These are phyloP conservation scores for Fusarium armeniacum DNA, from an alignment of 2,329 filamentous ascomycete species.

Conservation along the genomic window DNA sequence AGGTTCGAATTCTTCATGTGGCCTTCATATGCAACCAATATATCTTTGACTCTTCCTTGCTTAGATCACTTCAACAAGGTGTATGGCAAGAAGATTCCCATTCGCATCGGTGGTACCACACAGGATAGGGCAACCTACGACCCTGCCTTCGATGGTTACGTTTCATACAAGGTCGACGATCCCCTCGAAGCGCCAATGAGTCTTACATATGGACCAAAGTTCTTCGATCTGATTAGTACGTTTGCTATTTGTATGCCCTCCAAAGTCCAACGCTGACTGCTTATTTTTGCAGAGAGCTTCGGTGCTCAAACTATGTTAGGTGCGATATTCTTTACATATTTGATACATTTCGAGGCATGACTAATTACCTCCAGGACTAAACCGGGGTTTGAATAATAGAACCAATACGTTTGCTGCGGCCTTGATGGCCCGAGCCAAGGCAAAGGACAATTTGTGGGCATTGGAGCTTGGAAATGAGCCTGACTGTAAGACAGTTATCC, in stretches of 20 bases:
- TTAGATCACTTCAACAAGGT: not conserved
- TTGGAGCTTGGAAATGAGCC: not conserved
- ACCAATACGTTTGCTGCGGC: not conserved
- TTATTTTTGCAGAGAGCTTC: no score
- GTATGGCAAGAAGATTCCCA: not conserved
- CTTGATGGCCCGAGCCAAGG: not conserved
- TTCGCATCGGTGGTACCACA: slow-evolving; percentile 5
- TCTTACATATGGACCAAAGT: not conserved
- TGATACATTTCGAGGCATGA: fast-evolving
- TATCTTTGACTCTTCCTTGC: not conserved
- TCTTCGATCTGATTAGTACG: slow-evolving; percentile 1
- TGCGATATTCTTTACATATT: not conserved
- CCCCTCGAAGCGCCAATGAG: not conserved
- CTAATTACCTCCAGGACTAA: not conserved
- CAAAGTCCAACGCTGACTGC: no score
- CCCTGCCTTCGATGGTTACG: not conserved
- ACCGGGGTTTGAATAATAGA: not conserved
- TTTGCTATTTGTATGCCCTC: no score
- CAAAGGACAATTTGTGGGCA: not conserved
- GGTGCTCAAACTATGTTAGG: not conserved
- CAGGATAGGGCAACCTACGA: slow-evolving; percentile 7
- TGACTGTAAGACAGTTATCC: not conserved
- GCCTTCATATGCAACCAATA: slow-evolving; percentile 6
- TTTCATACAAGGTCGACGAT: slow-evolving; percentile 4
- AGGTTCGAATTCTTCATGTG: slow-evolving; percentile 10